These are phyloP conservation scores for Lobosporangium transversale DNA, from an alignment of 192 early-diverging fungal species.

Conservation along the genomic window DNA sequence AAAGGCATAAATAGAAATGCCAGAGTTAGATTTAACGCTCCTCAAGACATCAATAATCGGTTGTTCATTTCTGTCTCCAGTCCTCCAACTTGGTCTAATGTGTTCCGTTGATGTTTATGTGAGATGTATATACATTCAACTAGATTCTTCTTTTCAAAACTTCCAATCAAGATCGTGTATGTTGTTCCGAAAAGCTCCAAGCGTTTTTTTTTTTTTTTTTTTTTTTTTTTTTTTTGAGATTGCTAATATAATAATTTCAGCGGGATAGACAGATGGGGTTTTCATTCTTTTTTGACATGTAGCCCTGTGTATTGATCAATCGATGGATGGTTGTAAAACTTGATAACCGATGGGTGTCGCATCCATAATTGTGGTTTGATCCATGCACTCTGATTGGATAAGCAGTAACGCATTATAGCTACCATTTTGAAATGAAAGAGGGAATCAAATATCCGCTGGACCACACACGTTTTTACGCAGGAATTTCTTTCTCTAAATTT, in stretches of 20 bases:
- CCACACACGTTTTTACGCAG: conserved; percentile 7
- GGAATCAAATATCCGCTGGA: conserved; percentile 22
- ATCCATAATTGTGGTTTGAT: conserved; percentile 18
- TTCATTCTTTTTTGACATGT: neutral
- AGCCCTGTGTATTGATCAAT: neutral
- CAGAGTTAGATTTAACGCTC: no score
- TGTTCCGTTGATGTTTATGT: neutral
- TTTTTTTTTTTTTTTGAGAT: neutral
- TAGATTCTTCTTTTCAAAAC: no score
- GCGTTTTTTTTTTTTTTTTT: neutral
- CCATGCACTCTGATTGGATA: conserved; percentile 25
- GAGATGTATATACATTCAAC: neutral
- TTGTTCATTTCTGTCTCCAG: conserved; percentile 16
- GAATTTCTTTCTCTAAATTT: conserved; percentile 11
- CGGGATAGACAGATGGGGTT: neutral
- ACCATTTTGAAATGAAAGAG: conserved; percentile 51
- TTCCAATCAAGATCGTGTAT: no score
- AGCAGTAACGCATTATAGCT: conserved; percentile 1
- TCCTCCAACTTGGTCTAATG: neutral
- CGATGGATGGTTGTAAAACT: conserved; percentile 1
- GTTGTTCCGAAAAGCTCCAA: no score
- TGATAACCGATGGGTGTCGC: conserved; percentile 20
- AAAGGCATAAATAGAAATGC: neutral
- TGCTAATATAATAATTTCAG: neutral
- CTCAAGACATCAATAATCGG: no score